Conservation (phyloP, 371 early-diverging fungal genomes). For the Actinomucor elegans region DNA sequence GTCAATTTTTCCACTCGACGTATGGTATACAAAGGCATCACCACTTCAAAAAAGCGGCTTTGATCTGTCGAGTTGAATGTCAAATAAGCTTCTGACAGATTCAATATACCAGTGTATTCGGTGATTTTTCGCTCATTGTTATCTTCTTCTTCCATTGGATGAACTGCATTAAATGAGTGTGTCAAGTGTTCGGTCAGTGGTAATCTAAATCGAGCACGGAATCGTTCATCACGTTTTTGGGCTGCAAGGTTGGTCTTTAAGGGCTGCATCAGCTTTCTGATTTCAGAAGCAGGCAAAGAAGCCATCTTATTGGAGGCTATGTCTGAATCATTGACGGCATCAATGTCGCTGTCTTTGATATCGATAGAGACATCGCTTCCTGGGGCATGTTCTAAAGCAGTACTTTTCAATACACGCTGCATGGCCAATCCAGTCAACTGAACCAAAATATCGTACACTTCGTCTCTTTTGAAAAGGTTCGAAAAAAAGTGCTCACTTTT, state of each 20-base stretch:
- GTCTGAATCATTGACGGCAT: constrained; percentile 27
- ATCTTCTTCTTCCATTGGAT: constrained; percentile 26
- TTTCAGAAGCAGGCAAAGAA: constrained; percentile 25
- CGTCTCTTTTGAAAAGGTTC: constrained; percentile 94
- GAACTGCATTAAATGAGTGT: constrained; percentile 53
- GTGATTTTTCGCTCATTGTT: constrained; percentile 1
- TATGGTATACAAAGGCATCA: constrained; percentile 86
- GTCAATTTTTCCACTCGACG: constrained; percentile 84
- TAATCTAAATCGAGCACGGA: constrained; percentile 73
- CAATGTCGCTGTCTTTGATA: constrained; percentile 37
- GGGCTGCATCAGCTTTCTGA: constrained; percentile 51
- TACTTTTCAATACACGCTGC: constrained; percentile 84
- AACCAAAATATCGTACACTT: constrained; percentile 87
- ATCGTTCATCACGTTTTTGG: constrained; percentile 79
- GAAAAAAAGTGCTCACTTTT: constrained; percentile 85
- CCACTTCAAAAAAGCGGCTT: constrained; percentile 57
- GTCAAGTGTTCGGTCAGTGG: constrained; percentile 67
- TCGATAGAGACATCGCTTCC: constrained; percentile 52
- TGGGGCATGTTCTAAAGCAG: constrained; percentile 70
- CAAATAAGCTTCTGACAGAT: constrained; percentile 82
- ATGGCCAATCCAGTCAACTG: constrained; percentile 86
- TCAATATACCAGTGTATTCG: constrained; percentile 62
- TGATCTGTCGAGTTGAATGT: constrained; percentile 72
- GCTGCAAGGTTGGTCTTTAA: constrained; percentile 57
- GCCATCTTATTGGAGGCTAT: constrained; percentile 16